phyloP scores from a whole-genome alignment of 2,329 filamentous ascomycete species.

The Fusarium transvaalense region DNA sequence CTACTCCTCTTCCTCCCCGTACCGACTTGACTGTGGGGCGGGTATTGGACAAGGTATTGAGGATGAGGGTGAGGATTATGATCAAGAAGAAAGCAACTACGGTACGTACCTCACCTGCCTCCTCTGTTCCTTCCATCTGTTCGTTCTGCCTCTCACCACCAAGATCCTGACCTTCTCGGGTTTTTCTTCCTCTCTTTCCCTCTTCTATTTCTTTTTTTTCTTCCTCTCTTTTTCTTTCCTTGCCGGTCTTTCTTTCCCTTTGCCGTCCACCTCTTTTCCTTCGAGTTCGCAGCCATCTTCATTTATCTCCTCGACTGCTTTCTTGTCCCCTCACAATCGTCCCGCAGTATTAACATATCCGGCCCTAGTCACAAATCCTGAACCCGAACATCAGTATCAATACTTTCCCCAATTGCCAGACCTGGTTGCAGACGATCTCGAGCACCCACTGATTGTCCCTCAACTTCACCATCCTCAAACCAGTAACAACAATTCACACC shows the following conservation, averaged over 20 bases:
- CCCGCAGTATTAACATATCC: conserved; percentile 26
- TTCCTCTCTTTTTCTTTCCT: conserved; percentile 46
- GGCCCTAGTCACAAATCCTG: conserved; percentile 14
- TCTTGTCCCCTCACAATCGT: conserved; percentile 59
- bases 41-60: conserved; percentile 42
- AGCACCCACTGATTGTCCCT: neutral
- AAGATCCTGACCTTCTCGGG: conserved; percentile 46
- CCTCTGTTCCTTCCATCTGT: conserved; percentile 35
- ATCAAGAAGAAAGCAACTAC: conserved; percentile 19
- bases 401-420: conserved; percentile 12
- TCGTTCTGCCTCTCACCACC: conserved; percentile 49
- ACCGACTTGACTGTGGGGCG: conserved; percentile 41
- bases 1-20: conserved; percentile 40
- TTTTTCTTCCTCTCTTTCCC: conserved; percentile 43
- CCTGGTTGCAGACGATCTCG: neutral
- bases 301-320: conserved; percentile 65
- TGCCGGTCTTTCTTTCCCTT: conserved; percentile 41
- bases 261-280: conserved; percentile 53
- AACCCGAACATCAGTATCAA: conserved; percentile 8
- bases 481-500: conserved; percentile 43
- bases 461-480: conserved; percentile 22
- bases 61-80: conserved; percentile 23
- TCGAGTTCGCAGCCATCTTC: conserved; percentile 65
- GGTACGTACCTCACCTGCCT: conserved; percentile 50
- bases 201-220: conserved; percentile 52